Conservation (phyloP, 768 basidiomycete genomes). For the Mycena filopes region DNA sequence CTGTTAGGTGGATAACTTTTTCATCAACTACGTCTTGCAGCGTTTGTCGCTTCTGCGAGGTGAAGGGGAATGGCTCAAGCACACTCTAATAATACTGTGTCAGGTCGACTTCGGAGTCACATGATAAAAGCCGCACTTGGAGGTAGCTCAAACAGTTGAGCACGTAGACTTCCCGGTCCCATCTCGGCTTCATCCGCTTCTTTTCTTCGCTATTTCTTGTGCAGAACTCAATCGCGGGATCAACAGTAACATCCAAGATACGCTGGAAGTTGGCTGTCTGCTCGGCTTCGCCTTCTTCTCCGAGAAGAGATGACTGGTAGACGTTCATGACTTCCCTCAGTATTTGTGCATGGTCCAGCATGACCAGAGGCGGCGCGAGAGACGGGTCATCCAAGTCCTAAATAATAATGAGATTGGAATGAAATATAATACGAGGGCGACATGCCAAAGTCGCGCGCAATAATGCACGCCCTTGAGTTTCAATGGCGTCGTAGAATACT, state of each 20-base stretch:
- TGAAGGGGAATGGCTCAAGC: slow-evolving; percentile 76
- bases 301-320: slow-evolving; percentile 87
- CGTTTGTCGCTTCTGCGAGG: slow-evolving; percentile 63
- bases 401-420: slow-evolving; percentile 42
- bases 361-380: slow-evolving; percentile 75
- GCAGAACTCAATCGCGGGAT: slow-evolving; percentile 86
- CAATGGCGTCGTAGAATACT: slow-evolving; percentile 89
- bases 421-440: slow-evolving; percentile 1
- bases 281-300: slow-evolving; percentile 61
- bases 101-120: not conserved
- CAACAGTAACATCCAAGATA: slow-evolving; percentile 85
- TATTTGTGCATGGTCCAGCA: slow-evolving; percentile 86
- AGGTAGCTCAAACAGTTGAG: slow-evolving; percentile 89
- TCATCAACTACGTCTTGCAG: slow-evolving; percentile 72
- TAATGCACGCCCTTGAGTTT: slow-evolving; percentile 80
- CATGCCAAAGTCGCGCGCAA: slow-evolving; percentile 65
- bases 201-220: slow-evolving; percentile 73
- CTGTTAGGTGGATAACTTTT: slow-evolving; percentile 71
- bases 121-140: slow-evolving; percentile 60
- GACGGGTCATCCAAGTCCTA: slow-evolving; percentile 78
- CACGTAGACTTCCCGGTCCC: slow-evolving; percentile 88
- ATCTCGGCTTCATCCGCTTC: slow-evolving; percentile 60
- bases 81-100: slow-evolving; percentile 56
- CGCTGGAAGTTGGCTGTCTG: slow-evolving; percentile 65
- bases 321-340: slow-evolving; percentile 91